Conservation (phyloP, 192 early-diverging fungal species). For the Coemansia sp. region DNA sequence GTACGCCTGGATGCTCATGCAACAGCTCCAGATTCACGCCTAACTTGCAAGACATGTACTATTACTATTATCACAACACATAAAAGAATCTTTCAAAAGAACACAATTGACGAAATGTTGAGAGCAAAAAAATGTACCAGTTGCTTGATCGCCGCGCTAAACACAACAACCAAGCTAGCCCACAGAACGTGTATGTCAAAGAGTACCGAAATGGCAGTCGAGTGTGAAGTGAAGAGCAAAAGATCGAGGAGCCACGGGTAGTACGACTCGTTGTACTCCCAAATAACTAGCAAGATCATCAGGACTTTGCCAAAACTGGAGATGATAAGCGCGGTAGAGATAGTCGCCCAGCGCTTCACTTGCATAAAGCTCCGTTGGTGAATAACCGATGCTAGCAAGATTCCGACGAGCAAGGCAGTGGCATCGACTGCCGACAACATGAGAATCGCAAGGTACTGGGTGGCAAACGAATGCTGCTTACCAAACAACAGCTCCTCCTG, state of each 20-base stretch:
- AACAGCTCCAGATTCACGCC: conserved; percentile 33
- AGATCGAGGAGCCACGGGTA: conserved; percentile 81
- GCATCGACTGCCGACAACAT: conserved; percentile 63
- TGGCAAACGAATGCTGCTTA: conserved; percentile 62
- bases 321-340: conserved; percentile 71
- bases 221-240: conserved; percentile 75
- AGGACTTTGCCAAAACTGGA: conserved; percentile 88
- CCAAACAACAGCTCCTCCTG: conserved; percentile 63
- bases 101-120: conserved; percentile 18
- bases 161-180: conserved; percentile 47
- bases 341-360: conserved; percentile 35
- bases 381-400: conserved; percentile 37
- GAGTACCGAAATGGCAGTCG: conserved; percentile 64
- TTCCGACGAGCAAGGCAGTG: conserved; percentile 37
- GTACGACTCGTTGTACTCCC: conserved; percentile 85
- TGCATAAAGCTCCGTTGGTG: conserved; percentile 35
- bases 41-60: background rate
- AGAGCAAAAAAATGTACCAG: conserved; percentile 32
- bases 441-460: conserved; percentile 79
- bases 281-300: conserved; percentile 86
- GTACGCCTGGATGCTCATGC: conserved; percentile 49
- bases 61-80: background rate
- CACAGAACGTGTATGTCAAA: conserved; percentile 45
- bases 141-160: conserved; percentile 48
- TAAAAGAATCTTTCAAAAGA: background rate